Evolutionary conservation across 768 basidiomycete genomes (phyloP), one percentile per base, ranked within the genome.

Genomic region (Lactarius deliciosus): DNA sequence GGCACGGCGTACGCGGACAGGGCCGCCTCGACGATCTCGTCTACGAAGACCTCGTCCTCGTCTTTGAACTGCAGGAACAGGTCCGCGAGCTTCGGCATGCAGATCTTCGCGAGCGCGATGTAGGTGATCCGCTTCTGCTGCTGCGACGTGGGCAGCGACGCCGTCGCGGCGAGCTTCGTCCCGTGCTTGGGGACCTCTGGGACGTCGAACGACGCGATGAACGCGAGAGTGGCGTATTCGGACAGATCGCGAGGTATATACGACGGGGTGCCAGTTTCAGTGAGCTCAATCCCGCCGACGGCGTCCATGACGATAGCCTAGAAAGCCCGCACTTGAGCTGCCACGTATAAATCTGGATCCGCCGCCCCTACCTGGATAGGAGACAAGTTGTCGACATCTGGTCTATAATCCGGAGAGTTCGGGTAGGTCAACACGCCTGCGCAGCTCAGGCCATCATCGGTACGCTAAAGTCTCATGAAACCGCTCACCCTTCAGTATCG

Each of bases 1-100:
- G 96, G 95, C 40, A 96, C 89, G 5, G 91, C 86, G 72, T 92
- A 95, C 0, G 94, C 90, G 30, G 89, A 86, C 34, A 96, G 75
- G 25, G 96, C 79, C n/a, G 85, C 82, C 75, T 96, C 94, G 30
- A 98, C 74, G 0, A 94, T 94, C 5, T 92, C 94, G 72, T 94
- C 88, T 13, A 82, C 78, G 70, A 91, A 96, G 5, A 96, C 81
- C 54, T 85, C 84, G 3, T 75, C 69, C 22, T 80, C 78, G 7
- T 81, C 80, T 72, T 87, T 87, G 79, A 91, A 90, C 63, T 78
- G 79, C 62, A 87, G 74, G 77, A 89, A 95, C 4, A 95, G 75
- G n/a, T 90, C 86, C 0, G 92, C 88, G 2, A 96, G 79, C 75
- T 84, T 80, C 0, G 94, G 94, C 90, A 97, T 94, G 16, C 82